These are phyloP conservation scores for Neofusicoccum kwambonambiense DNA, from an alignment of 2,329 filamentous ascomycete genomes.

Conservation along the genomic window DNA sequence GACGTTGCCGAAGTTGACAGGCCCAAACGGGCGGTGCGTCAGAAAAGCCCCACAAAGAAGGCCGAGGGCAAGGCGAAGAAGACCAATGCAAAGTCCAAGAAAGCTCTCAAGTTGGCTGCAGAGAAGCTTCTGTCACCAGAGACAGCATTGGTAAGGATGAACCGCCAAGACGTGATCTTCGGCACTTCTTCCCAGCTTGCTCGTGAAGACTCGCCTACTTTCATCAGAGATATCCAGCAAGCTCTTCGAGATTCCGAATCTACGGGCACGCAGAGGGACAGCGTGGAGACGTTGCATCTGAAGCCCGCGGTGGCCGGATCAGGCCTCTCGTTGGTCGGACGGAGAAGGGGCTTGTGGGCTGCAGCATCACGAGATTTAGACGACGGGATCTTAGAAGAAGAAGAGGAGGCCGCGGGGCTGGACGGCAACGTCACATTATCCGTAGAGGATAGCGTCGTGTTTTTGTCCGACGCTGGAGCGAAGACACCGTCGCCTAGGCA, in stretches of 20 bases:
- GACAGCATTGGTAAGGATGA: slow-evolving; percentile 28
- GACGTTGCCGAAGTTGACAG: slow-evolving; percentile 22
- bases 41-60: slow-evolving; percentile 21
- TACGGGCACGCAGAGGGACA: not conserved
- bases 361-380: slow-evolving; percentile 34
- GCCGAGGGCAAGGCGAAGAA: slow-evolving; percentile 19
- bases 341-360: slow-evolving; percentile 31
- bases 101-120: slow-evolving; percentile 29
- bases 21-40: slow-evolving; percentile 5
- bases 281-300: not conserved
- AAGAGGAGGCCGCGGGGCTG: not conserved
- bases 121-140: slow-evolving; percentile 39
- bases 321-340: not conserved
- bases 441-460: not conserved
- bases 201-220: slow-evolving; percentile 37
- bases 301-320: not conserved
- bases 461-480: not conserved
- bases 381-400: slow-evolving; percentile 30
- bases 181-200: slow-evolving; percentile 43
- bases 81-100: slow-evolving; percentile 26
- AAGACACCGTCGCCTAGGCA: not conserved
- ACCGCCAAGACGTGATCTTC: slow-evolving; percentile 38
- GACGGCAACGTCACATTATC: not conserved
- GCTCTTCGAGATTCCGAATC: slow-evolving; percentile 36
- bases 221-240: slow-evolving; percentile 35